Evolutionary conservation across 768 basidiomycete genomes (phyloP).

Genomic region (Calocera viscosa): DNA sequence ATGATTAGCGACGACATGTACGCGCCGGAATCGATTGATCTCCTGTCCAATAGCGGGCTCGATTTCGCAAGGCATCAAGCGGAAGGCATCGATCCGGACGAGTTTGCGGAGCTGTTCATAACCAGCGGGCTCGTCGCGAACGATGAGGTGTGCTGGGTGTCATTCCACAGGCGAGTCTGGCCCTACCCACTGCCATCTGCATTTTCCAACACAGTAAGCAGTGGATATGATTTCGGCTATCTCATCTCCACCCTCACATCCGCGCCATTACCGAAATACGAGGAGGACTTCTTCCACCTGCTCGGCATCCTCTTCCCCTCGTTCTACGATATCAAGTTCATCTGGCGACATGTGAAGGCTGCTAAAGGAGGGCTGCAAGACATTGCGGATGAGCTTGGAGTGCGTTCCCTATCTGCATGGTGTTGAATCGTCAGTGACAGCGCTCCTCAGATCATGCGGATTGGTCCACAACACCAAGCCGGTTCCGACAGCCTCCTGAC

Average conservation of each 20-base stretch:
- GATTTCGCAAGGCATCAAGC: constrained; percentile 91
- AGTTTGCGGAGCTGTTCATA: constrained; percentile 94
- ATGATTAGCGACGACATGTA: constrained; percentile 85
- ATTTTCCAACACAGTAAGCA: constrained; percentile 25
- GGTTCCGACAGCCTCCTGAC: constrained; percentile 96
- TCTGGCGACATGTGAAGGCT: constrained; percentile 76
- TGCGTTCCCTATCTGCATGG: constrained; percentile 31
- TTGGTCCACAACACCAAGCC: constrained; percentile 86
- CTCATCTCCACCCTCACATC: constrained; percentile 81
- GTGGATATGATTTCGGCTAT: constrained; percentile 98
- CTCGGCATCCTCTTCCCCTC: constrained; percentile 88
- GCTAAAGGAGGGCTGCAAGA: constrained; percentile 86
- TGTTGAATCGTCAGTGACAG: not conserved
- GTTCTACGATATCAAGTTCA: constrained; percentile 94
- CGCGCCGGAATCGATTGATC: constrained; percentile 91
- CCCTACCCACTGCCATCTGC: not conserved
- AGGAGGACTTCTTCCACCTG: constrained; percentile 80
- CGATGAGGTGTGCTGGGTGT: constrained; percentile 88
- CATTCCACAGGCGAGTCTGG: constrained; percentile 78
- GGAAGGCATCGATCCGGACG: constrained; percentile 80
- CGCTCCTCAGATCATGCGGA: constrained; percentile 57
- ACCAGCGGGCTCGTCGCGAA: constrained; percentile 86
- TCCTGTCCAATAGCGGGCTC: constrained; percentile 87
- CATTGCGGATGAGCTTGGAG: constrained; percentile 89
- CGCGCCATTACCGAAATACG: constrained; percentile 72